Evolutionary conservation across 1,139 yeast species (phyloP), one percentile per base, ranked within the genome.

Genomic region (Chernovozyma aurita): DNA sequence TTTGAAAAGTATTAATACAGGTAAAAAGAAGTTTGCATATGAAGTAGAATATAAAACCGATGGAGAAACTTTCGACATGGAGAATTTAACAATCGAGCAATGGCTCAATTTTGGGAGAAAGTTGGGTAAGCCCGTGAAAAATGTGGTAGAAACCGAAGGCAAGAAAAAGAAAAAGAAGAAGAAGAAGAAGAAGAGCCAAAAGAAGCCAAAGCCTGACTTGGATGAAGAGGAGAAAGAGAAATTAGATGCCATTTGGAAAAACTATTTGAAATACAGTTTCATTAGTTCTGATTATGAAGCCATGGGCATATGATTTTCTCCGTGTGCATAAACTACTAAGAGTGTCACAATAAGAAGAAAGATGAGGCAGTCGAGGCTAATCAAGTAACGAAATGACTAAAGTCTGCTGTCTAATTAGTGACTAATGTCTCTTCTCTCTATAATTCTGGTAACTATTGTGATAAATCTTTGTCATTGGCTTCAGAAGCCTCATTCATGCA

Each of bases 31-130:
- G 14, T 82, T 85, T 46, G 61, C 53, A 7, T 85, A 67, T 50
- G 77, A 82, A 46, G 61, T 81, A 14, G 92, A 85, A 50, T 86
- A 85, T 49, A 62, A 78, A 3, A 83, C 94, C 0, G 80, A 78
- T 41, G 82, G 79, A 38, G 61, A 65, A 15, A 25, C 17, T 3
- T 80, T 78, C 48, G 56, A 62, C n/a, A 63, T 81, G 77, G 52
- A 70, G n/a, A 58, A 69, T 13, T 61, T 85, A 35, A 57, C 82
- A 11, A 87, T 80, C 3, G 59, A 63, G 14, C 79, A 77, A 46
- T 84, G 85, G 79, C 49, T 84, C 24, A 57, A 66, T 24, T 55
- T 76, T 28, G 87, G 82, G 2, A 64, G 80, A 38, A 61, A 61
- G 31, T 57, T 83, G 39, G 81, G 80, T 2, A 49, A 59, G 35